Conservation (phyloP, 495 filamentous ascomycete genomes). For the Tuber borchii region DNA sequence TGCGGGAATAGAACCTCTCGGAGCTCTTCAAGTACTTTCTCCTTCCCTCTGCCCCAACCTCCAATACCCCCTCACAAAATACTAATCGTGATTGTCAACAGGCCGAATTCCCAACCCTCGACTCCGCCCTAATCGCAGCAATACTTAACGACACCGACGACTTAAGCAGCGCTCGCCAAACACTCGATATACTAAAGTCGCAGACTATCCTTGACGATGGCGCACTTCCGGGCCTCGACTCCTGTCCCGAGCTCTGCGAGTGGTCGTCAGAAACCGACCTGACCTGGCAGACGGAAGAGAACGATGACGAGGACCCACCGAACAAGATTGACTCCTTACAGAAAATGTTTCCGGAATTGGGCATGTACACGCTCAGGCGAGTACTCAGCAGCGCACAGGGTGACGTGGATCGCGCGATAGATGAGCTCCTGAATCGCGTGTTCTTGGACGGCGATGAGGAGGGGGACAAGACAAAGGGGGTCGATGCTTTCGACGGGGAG, state of each 20-base stretch:
- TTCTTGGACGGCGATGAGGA: slow-evolving; percentile 59
- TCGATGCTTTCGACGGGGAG: slow-evolving; percentile 67
- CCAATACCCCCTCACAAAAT: background rate
- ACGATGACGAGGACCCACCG: slow-evolving; percentile 16
- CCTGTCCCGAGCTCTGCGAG: slow-evolving; percentile 22
- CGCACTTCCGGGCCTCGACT: slow-evolving; percentile 12
- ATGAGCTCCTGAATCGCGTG: slow-evolving; percentile 69
- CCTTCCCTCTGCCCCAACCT: background rate
- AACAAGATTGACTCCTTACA: slow-evolving; percentile 54
- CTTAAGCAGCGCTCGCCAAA: slow-evolving; percentile 12
- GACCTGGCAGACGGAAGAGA: slow-evolving; percentile 33
- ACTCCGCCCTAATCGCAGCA: slow-evolving; percentile 35
- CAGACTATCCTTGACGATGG: slow-evolving; percentile 31
- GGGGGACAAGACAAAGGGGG: slow-evolving; percentile 55
- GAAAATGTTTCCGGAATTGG: slow-evolving; percentile 65
- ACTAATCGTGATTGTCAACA: slow-evolving; percentile 9
- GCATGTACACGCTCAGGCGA: slow-evolving; percentile 56
- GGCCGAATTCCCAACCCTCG: slow-evolving; percentile 34
- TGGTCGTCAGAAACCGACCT: slow-evolving; percentile 21
- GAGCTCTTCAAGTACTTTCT: slow-evolving; percentile 24
- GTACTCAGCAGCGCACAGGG: slow-evolving; percentile 59
- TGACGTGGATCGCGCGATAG: slow-evolving; percentile 62
- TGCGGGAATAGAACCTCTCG: slow-evolving; percentile 21
- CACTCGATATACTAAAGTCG: slow-evolving; percentile 17
- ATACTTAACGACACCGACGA: slow-evolving; percentile 35